Conservation (phyloP, 192 early-diverging fungal genomes). For the Ramicandelaber brevisporus region DNA sequence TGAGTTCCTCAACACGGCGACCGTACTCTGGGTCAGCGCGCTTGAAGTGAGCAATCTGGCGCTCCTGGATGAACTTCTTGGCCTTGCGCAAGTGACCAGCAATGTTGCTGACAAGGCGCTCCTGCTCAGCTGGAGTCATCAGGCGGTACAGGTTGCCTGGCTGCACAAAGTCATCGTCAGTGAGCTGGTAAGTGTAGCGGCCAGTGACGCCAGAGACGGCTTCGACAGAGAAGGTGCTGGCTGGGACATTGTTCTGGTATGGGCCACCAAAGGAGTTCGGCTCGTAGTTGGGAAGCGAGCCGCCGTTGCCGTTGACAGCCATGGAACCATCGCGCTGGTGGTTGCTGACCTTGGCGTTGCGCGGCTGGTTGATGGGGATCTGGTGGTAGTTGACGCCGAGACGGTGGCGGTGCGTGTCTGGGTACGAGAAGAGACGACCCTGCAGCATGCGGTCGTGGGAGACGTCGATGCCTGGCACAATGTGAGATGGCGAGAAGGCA, state of each 20-base stretch:
- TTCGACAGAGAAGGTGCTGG: slow-evolving; percentile 20
- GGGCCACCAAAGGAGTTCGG: slow-evolving; percentile 35
- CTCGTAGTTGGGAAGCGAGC: slow-evolving; percentile 37
- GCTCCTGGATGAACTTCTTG: slow-evolving; percentile 36
- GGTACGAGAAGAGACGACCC: slow-evolving; percentile 61
- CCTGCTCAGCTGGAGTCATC: slow-evolving; percentile 29
- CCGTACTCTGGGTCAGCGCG: slow-evolving; percentile 51
- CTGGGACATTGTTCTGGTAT: slow-evolving; percentile 25
- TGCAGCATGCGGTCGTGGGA: slow-evolving; percentile 62
- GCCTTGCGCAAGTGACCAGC: slow-evolving; percentile 28
- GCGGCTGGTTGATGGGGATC: slow-evolving; percentile 60
- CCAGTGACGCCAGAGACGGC: slow-evolving; percentile 21
- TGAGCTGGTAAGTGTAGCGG: slow-evolving; percentile 24
- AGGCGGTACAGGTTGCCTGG: slow-evolving; percentile 36
- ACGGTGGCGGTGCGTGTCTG: slow-evolving; percentile 67
- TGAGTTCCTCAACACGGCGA: slow-evolving; percentile 31
- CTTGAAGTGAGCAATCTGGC: slow-evolving; percentile 42
- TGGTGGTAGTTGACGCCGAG: slow-evolving; percentile 54
- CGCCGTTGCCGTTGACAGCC: slow-evolving; percentile 31
- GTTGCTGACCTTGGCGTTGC: slow-evolving; percentile 23
- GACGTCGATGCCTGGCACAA: slow-evolving; percentile 60
- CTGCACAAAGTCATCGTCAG: slow-evolving; percentile 40
- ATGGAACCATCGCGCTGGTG: slow-evolving; percentile 55
- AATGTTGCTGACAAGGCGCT: slow-evolving; percentile 31
- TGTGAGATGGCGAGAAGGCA: slow-evolving; percentile 49